phyloP scores from a whole-genome alignment of 2,329 filamentous ascomycete species.

The Penicillium carneum region DNA sequence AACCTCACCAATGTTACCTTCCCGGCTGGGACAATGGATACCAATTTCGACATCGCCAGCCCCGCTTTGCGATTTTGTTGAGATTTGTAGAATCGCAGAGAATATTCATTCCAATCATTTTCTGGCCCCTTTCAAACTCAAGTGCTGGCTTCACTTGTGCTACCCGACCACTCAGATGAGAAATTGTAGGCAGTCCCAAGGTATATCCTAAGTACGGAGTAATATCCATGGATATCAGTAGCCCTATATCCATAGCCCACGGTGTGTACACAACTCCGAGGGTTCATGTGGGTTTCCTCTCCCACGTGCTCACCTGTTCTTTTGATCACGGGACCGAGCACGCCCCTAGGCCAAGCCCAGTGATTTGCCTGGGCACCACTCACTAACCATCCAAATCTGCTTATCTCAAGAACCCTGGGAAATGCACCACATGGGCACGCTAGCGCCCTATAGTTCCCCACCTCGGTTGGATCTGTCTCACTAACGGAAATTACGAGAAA shows the following conservation, averaged over 20 bases:
- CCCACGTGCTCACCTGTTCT: background rate
- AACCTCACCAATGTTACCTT: background rate
- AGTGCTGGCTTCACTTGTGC: background rate
- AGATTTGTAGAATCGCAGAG: background rate
- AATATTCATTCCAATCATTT: background rate
- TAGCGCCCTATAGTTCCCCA: background rate
- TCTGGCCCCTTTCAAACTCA: background rate
- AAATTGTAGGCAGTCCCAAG: background rate
- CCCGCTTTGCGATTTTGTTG: background rate
- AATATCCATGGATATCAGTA: no score
- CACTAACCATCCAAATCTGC: background rate
- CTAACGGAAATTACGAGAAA: background rate
- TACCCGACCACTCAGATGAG: background rate
- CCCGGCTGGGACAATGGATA: background rate
- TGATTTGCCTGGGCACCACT: constrained; percentile 7
- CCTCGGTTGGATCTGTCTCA: background rate
- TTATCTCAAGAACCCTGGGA: background rate
- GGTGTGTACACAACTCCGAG: no score
- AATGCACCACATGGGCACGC: background rate
- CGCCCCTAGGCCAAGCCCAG: background rate
- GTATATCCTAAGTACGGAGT: no score
- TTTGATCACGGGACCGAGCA: background rate
- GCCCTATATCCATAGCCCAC: no score
- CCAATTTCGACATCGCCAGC: background rate
- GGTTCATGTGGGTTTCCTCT: background rate